Evolutionary conservation across 441 rosid species (phyloP).

Genomic region (Mallotus japonicus): DNA sequence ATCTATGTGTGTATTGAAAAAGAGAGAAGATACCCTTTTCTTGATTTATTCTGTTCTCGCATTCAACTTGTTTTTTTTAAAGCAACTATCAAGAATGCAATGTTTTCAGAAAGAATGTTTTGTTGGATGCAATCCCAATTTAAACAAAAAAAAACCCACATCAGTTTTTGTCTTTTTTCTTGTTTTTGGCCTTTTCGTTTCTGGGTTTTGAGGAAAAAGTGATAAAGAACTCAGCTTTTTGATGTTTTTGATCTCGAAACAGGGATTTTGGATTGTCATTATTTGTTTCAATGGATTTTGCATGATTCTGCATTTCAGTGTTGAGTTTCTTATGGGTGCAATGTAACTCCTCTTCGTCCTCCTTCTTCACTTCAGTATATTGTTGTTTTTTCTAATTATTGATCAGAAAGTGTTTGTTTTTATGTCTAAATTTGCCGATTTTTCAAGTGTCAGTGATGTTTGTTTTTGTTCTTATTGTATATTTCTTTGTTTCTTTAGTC

Average conservation of each 20-base stretch:
- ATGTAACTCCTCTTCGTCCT: neutral
- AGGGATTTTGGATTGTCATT: neutral
- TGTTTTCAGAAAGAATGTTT: neutral
- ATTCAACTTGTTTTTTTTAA: too few relatives aligned
- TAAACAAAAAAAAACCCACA: neutral
- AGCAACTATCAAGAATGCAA: neutral
- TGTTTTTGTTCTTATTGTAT: neutral
- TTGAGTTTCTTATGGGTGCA: slow-evolving; percentile 1
- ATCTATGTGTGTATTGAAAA: too few relatives aligned
- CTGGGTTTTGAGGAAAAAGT: neutral
- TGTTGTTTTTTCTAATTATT: neutral
- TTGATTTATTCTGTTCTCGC: slow-evolving; percentile 4
- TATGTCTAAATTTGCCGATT: neutral
- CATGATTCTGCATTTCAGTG: neutral
- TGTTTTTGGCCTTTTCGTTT: neutral
- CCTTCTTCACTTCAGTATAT: neutral
- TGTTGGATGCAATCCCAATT: too few relatives aligned
- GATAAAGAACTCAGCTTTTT: too few relatives aligned
- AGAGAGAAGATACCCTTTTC: neutral
- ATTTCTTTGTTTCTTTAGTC: neutral
- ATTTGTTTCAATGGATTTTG: neutral
- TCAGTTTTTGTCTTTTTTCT: neutral
- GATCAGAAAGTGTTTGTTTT: neutral
- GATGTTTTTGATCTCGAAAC: neutral
- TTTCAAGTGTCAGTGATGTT: neutral